Conservation (phyloP, 139 green algal genomes). For the Astrephomene gubernaculifera region DNA sequence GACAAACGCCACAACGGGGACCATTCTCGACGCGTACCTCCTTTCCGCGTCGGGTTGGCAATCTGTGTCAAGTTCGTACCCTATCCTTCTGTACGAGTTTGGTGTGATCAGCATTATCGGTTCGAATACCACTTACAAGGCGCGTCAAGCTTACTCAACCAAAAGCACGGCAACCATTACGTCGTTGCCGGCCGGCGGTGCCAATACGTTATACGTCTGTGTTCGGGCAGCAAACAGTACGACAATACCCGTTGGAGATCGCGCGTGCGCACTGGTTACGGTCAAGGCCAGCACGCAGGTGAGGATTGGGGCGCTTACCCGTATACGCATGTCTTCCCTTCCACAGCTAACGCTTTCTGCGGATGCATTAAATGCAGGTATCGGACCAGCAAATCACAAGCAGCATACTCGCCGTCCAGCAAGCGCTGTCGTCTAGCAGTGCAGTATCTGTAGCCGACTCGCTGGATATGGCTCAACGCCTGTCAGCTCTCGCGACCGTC, state of each 20-base stretch:
- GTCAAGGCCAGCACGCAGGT: not conserved
- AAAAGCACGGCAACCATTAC: not conserved
- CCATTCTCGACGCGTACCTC: not conserved
- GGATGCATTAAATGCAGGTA: not conserved
- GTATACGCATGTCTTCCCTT: not conserved
- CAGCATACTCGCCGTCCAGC: not conserved
- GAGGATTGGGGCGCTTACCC: not conserved
- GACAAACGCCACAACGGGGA: not conserved
- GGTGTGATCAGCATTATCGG: not conserved
- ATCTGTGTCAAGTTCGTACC: not conserved
- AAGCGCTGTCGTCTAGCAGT: not conserved
- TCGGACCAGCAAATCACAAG: not conserved
- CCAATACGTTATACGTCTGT: not conserved
- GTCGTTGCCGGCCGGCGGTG: not conserved
- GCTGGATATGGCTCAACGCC: not conserved
- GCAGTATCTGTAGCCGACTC: not conserved
- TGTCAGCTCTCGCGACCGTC: not conserved
- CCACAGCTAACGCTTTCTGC: not conserved
- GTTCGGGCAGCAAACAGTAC: not conserved
- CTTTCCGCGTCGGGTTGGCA: not conserved
- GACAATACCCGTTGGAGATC: not conserved
- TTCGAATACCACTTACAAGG: not conserved
- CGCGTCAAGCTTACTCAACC: not conserved
- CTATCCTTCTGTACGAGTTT: constrained; percentile 13
- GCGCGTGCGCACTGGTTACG: not conserved